These are phyloP conservation scores for Cordyceps tenuipes DNA, from an alignment of 2,329 filamentous ascomycete species.

Conservation along the genomic window DNA sequence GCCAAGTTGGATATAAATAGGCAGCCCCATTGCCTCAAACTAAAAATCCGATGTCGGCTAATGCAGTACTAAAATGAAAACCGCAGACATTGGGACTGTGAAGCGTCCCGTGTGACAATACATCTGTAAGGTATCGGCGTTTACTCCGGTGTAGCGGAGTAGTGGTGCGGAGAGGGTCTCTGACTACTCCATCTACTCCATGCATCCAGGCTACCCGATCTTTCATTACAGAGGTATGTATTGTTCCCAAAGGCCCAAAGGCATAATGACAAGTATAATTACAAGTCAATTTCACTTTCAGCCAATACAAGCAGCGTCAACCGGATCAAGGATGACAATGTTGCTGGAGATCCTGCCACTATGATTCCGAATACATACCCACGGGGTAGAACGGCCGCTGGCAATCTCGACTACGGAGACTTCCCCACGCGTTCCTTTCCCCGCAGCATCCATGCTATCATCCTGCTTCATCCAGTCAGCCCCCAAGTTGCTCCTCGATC, in stretches of 20 bases:
- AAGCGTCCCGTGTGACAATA: background rate
- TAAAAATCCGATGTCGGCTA: slow-evolving; percentile 6
- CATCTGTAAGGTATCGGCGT: background rate
- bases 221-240: too few relatives aligned
- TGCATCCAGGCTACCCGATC: too few relatives aligned
- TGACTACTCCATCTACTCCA: slow-evolving; percentile 7
- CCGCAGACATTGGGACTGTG: background rate
- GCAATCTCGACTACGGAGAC: background rate
- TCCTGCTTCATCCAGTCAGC: background rate
- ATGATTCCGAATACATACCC: background rate
- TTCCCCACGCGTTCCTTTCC: background rate
- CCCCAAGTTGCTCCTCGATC: background rate
- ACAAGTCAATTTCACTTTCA: too few relatives aligned
- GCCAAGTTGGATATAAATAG: background rate
- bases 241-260: background rate
- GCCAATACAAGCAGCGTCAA: background rate
- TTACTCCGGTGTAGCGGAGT: background rate
- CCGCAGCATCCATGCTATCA: background rate
- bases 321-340: background rate
- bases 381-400: background rate
- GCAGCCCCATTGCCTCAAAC: background rate
- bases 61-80: background rate
- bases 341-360: background rate
- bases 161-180: background rate
- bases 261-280: too few relatives aligned